phyloP scores from a whole-genome alignment of 139 green algal genomes.

The Mesotaenium endlicherianum region DNA sequence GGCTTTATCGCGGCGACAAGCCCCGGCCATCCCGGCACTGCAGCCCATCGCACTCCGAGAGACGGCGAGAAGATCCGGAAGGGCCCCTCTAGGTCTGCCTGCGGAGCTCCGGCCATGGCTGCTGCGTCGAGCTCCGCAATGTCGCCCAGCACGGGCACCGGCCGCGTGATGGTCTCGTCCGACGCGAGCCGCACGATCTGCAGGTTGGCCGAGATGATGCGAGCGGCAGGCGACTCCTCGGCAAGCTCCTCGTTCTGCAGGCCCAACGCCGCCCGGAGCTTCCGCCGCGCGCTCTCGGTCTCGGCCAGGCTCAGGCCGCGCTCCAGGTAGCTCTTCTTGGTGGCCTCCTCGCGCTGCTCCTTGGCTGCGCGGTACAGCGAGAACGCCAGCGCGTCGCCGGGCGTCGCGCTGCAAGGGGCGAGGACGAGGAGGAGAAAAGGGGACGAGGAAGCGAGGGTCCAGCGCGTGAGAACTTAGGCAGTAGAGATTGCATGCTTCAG shows the following conservation, averaged over 20 bases:
- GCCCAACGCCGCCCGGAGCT: background rate
- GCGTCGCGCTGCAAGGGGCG: conserved; percentile 18
- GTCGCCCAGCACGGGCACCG: background rate
- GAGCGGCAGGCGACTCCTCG: background rate
- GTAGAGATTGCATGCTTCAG: too few species aligned
- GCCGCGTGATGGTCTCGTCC: background rate
- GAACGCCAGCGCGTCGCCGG: conserved; percentile 45
- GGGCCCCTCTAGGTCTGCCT: conserved; percentile 10
- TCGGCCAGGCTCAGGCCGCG: background rate
- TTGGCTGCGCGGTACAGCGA: conserved; percentile 27
- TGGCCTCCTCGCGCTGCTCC: background rate
- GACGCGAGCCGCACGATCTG: conserved; percentile 8
- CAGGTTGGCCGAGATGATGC: background rate
- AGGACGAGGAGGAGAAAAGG: background rate
- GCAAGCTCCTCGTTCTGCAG: background rate
- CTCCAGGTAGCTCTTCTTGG: background rate
- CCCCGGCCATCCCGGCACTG: conserved; percentile 21
- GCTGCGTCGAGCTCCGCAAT: conserved; percentile 16
- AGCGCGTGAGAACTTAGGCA: too few species aligned
- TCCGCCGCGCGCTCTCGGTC: background rate
- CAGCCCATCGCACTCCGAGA: conserved; percentile 1
- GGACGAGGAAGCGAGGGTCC: background rate
- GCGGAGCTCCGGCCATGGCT: background rate
- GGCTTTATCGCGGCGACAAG: background rate
- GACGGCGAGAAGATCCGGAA: conserved; percentile 31